Evolutionary conservation across 2,329 filamentous ascomycete species (phyloP).

Genomic region (Parascedosporium putredinis): DNA sequence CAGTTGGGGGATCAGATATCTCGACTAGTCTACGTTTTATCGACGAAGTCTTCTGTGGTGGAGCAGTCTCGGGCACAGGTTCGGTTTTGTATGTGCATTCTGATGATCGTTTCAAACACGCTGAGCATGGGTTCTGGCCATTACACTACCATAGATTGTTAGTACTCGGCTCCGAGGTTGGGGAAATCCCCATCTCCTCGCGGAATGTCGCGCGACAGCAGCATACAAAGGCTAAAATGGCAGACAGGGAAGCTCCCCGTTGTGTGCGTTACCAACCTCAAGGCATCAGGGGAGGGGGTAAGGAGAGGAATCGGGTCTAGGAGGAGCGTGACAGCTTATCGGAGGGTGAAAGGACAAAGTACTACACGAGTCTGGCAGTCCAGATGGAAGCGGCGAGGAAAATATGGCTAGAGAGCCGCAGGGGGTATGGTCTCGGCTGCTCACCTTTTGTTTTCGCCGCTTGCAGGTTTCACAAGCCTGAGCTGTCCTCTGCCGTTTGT

Average conservation of each 20-base stretch:
- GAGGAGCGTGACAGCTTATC: too few species aligned
- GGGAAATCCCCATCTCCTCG: too few species aligned
- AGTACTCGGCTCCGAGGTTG: not conserved
- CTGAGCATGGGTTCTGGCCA: conserved; percentile 45
- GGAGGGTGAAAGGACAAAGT: too few species aligned
- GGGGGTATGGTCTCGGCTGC: too few species aligned
- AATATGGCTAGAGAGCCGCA: too few species aligned
- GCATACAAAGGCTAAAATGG: too few species aligned
- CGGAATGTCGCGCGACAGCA: not conserved
- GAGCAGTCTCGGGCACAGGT: not conserved
- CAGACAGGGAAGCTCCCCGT: too few species aligned
- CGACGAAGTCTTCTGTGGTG: not conserved
- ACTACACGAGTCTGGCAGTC: too few species aligned
- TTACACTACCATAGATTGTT: conserved; percentile 36
- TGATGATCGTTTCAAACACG: conserved; percentile 43
- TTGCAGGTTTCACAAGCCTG: conserved; percentile 57
- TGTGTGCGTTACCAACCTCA: too few species aligned
- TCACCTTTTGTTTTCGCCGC: conserved; percentile 57
- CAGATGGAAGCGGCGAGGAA: too few species aligned
- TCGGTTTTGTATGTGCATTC: conserved; percentile 29
- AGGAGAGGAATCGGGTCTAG: too few species aligned
- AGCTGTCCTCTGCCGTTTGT: conserved; percentile 52
- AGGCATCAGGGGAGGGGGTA: too few species aligned
- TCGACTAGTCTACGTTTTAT: conserved; percentile 2
- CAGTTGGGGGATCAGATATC: not conserved